Evolutionary conservation across 305 asterid species (phyloP), one percentile per base, ranked within the genome.

Genomic region (Fraxinus greggii): DNA sequence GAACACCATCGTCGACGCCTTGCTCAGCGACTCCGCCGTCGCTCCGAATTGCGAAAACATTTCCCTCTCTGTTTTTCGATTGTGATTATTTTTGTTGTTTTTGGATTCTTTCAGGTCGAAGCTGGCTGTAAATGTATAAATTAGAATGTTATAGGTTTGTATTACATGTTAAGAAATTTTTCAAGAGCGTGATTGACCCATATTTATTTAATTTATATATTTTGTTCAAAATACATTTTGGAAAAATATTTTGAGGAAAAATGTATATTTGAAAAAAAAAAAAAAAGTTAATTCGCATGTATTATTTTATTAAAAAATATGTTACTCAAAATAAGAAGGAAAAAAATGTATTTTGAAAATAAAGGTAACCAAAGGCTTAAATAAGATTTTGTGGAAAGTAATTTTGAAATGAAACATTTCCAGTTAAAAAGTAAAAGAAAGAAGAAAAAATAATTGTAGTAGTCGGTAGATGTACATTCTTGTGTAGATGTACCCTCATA

Each of bases 1-100:
- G 74, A 93, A 97, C 84, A 93, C 90, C 96, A 97, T 84, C 70
- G 92, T 90, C 78, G 98, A 94, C 72, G 99, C 97, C 91, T 93
- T 96, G 91, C 97, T 92, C 81, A 94, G 86, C 19, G 98, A 90
- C 75, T 96, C 97, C 80, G 96, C 95, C 88, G 95, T 87, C 65
- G 92, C 89, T 10, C 94, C 94, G 83, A 91, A 91, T 75, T 91
- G 92, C 78, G 92, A 81, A 84, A 92, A 85, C 97, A 92, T 91
- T 73, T 73, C 54, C 26, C 26, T 6, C 40, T 70, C 26, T 70
- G 26, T 29, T 31, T 70, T 31, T 26, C 23, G 19, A 12, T 26
- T 10, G 32, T 24, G 32, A 61, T 23, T 61, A 23, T 23, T 63
- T 63, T 63, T 28, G 26, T 9, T 29, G 38, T 29, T 69, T 69